Base-by-base conservation (phyloP, 306 rosid genomes). In the Trifolium subterraneum region DNA sequence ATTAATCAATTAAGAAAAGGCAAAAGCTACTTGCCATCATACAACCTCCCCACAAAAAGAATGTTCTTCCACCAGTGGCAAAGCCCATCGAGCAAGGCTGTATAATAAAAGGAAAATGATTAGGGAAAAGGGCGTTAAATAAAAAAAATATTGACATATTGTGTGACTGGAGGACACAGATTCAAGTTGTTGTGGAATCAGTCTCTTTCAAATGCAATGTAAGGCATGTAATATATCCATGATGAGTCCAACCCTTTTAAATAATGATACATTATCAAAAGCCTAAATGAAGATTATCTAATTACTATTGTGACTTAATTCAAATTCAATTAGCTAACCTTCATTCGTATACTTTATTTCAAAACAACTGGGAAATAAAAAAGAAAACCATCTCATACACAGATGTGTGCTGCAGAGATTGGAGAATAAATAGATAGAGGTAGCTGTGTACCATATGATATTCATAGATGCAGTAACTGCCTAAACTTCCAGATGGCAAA, bases 31-130 rank as follows among this genome's bases (percentile, higher is more conserved):
- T 85, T 86, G 80, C 98, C 98, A 93, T 93, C 96, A 93, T 91
- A 89, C 98, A 93, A 68, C 98, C 98, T 85, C 98, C 98, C 98
- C 98, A 93, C 31, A 93, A 84, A 86, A 93, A 93, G 79, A 91
- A 93, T 52, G 98, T 93, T 87, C 83, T 91, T 74, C 98, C 98
- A 67, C 98, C 98, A 59, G 98, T 93, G 54, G 98, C 98, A 86
- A 93, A 93, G 75, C 98, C 97, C 98, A 91, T 91, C 54, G 97
- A 93, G 84, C 98, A 93, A 72, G 98, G 98, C 98, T 93, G 86
- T 72, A 55, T 64, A 62, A 59, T 42, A 31, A 45, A 78, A 64
- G 47, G n/a, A 45, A 42, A 23, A 86, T 38, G 71, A 75, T 71
- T 45, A 75, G 33, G 70, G 55, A 74, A 25, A 25, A 25, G 75